Conservation (phyloP, 164 flowering plant species). For the Berberis thunbergii region DNA sequence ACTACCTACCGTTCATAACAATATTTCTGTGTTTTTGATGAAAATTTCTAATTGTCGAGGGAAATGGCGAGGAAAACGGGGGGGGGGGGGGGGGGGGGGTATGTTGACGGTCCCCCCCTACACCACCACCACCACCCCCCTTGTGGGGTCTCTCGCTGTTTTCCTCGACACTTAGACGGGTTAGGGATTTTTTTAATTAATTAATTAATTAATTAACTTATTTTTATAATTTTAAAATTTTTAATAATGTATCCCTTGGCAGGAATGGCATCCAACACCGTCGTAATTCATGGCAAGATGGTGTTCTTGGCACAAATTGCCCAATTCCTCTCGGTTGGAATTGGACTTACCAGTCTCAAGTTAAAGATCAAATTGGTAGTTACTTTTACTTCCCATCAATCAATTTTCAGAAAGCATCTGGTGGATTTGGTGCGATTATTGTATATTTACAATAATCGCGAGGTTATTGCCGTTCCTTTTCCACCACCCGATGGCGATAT, state of each 20-base stretch:
- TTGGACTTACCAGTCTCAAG: constrained; percentile 1
- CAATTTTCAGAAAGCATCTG: background rate
- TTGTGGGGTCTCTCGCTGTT: no score
- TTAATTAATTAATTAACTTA: no score
- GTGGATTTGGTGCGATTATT: background rate
- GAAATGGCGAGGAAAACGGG: no score
- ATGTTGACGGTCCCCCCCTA: background rate
- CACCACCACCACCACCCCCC: no score
- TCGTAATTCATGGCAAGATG: background rate
- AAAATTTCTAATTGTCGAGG: background rate
- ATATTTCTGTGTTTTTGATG: background rate
- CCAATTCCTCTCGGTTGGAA: background rate
- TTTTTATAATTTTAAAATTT: background rate
- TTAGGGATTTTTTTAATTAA: background rate
- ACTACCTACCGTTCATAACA: no score
- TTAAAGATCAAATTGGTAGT: constrained; percentile 2
- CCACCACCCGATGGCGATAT: constrained; percentile 1
- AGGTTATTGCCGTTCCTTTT: background rate
- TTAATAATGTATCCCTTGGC: background rate
- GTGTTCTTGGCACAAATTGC: background rate
- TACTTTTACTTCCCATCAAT: constrained; percentile 1
- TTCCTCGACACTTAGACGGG: no score
- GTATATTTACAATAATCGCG: background rate
- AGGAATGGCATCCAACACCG: constrained; percentile 4
- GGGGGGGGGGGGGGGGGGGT: no score